phyloP scores from a whole-genome alignment of 2,329 filamentous ascomycete genomes.

The Cladosporium sp. region DNA sequence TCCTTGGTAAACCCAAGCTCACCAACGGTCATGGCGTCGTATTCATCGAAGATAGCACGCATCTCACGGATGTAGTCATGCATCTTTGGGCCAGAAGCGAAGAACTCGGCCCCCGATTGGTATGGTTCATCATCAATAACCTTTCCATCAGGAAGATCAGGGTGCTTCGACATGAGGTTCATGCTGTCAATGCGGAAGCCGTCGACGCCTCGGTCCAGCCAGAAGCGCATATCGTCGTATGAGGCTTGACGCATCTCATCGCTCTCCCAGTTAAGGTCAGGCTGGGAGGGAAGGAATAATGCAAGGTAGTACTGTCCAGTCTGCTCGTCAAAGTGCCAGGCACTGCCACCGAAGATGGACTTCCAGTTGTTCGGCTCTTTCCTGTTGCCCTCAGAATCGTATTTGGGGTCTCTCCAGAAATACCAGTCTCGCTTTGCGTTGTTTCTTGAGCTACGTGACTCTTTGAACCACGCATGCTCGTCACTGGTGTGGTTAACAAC shows the following conservation, averaged over 20 bases:
- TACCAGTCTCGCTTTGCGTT: constrained; percentile 55
- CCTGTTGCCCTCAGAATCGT: constrained; percentile 50
- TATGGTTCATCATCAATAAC: constrained; percentile 15
- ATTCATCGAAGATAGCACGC: constrained; percentile 40
- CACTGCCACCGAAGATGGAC: constrained; percentile 54
- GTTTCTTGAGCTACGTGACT: constrained; percentile 48
- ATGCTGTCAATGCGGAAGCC: constrained; percentile 36
- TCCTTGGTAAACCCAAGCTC: constrained; percentile 47
- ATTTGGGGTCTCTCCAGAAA: constrained; percentile 49
- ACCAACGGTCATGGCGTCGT: constrained; percentile 47
- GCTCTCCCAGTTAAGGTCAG: constrained; percentile 84
- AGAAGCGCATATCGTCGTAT: constrained; percentile 62
- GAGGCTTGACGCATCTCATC: constrained; percentile 63
- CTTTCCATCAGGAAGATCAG: constrained; percentile 19
- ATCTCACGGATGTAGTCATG: constrained; percentile 47
- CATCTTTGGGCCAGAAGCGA: constrained; percentile 33
- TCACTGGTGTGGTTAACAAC: constrained; percentile 76
- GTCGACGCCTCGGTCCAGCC: constrained; percentile 66
- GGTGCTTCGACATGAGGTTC: constrained; percentile 21
- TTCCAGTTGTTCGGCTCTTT: constrained; percentile 74
- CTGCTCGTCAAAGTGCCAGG: constrained; percentile 68
- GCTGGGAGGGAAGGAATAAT: constrained; percentile 71
- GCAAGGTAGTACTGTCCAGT: constrained; percentile 74
- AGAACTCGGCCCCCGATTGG: constrained; percentile 17
- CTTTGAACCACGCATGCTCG: constrained; percentile 55